A percentile compares a stretch with the other conserved stretches of the same genome.
Evolutionary conservation across 345 rosid genomes (phyloP).

Genomic region (Punica granatum): DNA sequence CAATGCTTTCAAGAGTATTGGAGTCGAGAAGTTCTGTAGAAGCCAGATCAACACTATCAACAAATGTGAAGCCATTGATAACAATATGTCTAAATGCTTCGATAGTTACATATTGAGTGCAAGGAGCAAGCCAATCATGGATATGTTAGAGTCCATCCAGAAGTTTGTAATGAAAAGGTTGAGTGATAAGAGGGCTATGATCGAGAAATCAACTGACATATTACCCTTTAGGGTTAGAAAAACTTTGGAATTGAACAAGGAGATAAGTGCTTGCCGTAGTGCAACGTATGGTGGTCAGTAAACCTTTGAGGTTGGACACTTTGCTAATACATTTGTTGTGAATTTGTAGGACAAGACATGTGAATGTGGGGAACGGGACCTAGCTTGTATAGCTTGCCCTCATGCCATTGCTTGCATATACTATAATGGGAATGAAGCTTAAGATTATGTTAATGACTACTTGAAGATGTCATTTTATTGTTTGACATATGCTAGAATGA

Average conservation of each 20-base stretch:
- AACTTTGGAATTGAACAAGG: background rate
- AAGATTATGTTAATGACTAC: too few species aligned
- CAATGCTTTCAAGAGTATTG: too few species aligned
- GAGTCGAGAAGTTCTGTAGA: too few species aligned
- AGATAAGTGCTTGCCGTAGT: background rate
- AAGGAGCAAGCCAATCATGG: background rate
- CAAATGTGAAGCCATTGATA: background rate
- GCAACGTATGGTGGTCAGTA: background rate
- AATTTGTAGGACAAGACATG: background rate
- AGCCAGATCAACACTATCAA: too few species aligned
- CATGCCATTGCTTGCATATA: slow-evolving; percentile 4
- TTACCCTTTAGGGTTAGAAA: background rate
- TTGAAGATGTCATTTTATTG: too few species aligned
- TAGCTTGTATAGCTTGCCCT: background rate
- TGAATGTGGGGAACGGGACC: background rate
- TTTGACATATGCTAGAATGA: too few species aligned
- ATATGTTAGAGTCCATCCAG: too few species aligned
- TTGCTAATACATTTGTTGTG: background rate
- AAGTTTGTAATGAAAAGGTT: background rate
- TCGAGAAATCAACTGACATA: background rate
- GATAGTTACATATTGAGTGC: background rate
- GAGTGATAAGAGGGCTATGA: background rate
- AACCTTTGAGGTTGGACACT: background rate
- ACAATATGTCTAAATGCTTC: background rate
- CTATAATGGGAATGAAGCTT: too few species aligned